These are phyloP conservation scores for Sonneratia caseolaris DNA, from an alignment of 345 rosid genomes.

Conservation along the genomic window DNA sequence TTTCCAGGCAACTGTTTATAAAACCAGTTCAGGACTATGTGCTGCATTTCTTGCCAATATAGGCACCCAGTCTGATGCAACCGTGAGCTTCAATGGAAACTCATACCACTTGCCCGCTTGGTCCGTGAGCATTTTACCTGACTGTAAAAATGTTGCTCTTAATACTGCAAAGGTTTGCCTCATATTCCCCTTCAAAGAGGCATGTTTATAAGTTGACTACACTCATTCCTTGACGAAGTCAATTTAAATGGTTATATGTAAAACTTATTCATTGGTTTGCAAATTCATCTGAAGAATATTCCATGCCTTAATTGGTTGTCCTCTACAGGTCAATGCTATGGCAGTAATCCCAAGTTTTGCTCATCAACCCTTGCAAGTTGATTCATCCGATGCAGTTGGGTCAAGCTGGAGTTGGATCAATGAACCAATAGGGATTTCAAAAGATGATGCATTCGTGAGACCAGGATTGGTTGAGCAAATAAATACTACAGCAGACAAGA, in stretches of 20 bases:
- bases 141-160: conserved; percentile 78
- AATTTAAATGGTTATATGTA: neutral
- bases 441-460: conserved; percentile 45
- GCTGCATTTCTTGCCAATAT: conserved; percentile 83
- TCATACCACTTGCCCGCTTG: conserved; percentile 77
- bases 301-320: neutral
- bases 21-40: conserved; percentile 54
- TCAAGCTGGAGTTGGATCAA: conserved; percentile 68
- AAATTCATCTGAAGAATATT: neutral
- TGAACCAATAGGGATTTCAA: conserved; percentile 82
- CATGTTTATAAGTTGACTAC: neutral
- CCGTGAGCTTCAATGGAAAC: conserved; percentile 57
- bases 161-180: conserved; percentile 85
- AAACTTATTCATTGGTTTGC: neutral
- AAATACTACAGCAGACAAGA: conserved; percentile 74
- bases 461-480: conserved; percentile 78
- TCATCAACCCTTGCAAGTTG: conserved; percentile 35
- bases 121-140: conserved; percentile 97
- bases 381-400: conserved; percentile 32
- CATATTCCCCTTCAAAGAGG: neutral
- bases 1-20: conserved; percentile 66
- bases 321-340: conserved; percentile 64
- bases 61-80: conserved; percentile 46
- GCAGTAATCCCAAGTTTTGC: conserved; percentile 40
- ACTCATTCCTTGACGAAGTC: neutral